These are phyloP conservation scores for Leccinum longicurvipes DNA, from an alignment of 768 basidiomycete genomes.

Conservation along the genomic window DNA sequence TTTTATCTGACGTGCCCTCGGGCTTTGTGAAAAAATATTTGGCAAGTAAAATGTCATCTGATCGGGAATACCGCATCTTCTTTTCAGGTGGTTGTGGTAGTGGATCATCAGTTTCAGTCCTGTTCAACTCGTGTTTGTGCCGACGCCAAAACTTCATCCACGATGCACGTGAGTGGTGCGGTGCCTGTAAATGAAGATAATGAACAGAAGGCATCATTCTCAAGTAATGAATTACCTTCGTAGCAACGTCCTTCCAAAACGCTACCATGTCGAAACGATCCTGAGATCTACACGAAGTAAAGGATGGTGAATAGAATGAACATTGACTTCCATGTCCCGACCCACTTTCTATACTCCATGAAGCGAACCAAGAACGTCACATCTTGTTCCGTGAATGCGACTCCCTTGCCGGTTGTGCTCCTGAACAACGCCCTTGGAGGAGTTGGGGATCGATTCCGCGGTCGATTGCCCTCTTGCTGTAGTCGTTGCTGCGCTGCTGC, in stretches of 20 bases:
- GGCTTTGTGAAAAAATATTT: conserved; percentile 69
- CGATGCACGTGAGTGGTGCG: conserved; percentile 86
- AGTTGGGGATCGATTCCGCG: conserved; percentile 71
- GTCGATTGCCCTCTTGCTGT: conserved; percentile 32
- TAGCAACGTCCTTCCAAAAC: conserved; percentile 77
- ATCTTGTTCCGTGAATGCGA: conserved; percentile 85
- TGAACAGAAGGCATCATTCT: conserved; percentile 1
- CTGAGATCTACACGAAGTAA: conserved; percentile 40
- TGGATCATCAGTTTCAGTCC: conserved; percentile 63
- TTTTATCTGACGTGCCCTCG: conserved; percentile 78
- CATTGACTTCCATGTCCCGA: conserved; percentile 1
- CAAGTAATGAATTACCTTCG: conserved; percentile 43
- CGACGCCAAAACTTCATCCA: conserved; percentile 94
- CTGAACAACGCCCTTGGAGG: conserved; percentile 76
- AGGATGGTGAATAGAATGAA: conserved; percentile 2
- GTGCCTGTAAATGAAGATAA: conserved; percentile 49
- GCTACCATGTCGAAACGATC: conserved; percentile 69
- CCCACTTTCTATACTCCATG: conserved; percentile 73
- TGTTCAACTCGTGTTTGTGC: conserved; percentile 80
- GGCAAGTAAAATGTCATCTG: conserved; percentile 78
- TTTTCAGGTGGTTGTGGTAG: conserved; percentile 77
- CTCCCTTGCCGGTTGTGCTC: conserved; percentile 87
- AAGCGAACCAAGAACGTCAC: conserved; percentile 72
- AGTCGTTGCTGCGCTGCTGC: conserved; percentile 42
- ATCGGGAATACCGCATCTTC: conserved; percentile 81